phyloP scores from a whole-genome alignment of 2,329 filamentous ascomycete species.

The Sporothrix luriei region DNA sequence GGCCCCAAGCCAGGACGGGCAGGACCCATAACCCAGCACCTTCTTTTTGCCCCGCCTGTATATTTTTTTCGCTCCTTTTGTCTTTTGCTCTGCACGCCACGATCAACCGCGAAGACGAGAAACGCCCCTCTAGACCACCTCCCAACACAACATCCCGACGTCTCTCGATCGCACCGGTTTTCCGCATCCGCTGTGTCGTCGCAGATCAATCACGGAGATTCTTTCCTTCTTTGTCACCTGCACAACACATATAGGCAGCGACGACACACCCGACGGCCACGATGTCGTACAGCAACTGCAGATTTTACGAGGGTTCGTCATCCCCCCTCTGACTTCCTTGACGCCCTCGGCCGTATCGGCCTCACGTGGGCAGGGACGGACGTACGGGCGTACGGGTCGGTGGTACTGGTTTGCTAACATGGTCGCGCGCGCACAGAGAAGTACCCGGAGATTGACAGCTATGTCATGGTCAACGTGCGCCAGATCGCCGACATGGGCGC shows the following conservation, averaged over 20 bases:
- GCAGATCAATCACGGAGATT: not conserved
- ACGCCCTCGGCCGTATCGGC: not conserved
- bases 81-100: constrained; percentile 28
- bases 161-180: constrained; percentile 21
- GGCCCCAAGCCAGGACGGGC: constrained; percentile 25
- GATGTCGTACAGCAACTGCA: constrained; percentile 47
- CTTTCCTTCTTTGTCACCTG: not conserved
- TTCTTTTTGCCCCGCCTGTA: constrained; percentile 33
- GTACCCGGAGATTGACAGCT: constrained; percentile 96
- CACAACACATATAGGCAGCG: not conserved
- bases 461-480: constrained; percentile 95
- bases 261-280: constrained; percentile 37
- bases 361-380: constrained; percentile 17
- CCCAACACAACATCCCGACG: constrained; percentile 17
- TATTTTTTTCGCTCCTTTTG: constrained; percentile 33
- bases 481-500: constrained; percentile 99
- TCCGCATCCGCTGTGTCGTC: not conserved
- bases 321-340: constrained; percentile 14
- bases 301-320: constrained; percentile 44
- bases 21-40: constrained; percentile 24
- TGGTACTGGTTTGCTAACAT: not conserved
- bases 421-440: constrained; percentile 50
- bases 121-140: constrained; percentile 19
- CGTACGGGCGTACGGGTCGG: not conserved
- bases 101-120: constrained; percentile 22